phyloP scores from a whole-genome alignment of 129 eudicot species.

The Artemisia tridentata region DNA sequence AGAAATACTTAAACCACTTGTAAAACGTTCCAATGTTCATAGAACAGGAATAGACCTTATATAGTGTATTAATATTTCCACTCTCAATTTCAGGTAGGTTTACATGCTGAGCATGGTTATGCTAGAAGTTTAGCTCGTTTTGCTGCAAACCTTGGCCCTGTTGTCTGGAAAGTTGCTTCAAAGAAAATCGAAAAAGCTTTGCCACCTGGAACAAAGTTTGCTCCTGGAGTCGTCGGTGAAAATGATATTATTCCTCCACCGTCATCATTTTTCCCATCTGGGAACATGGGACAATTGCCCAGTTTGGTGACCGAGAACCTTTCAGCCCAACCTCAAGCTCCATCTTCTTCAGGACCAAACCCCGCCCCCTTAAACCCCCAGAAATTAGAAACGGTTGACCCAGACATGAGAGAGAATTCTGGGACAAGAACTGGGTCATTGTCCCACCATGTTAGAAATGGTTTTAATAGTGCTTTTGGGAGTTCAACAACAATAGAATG shows the following conservation, averaged over 20 bases:
- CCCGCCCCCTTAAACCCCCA: conserved; percentile 25
- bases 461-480: conserved; percentile 52
- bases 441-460: conserved; percentile 44
- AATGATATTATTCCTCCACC: conserved; percentile 42
- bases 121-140: conserved; percentile 96
- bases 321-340: conserved; percentile 34
- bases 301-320: conserved; percentile 22
- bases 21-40: not conserved
- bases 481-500: conserved; percentile 33
- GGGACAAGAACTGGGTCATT: conserved; percentile 19
- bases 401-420: conserved; percentile 19
- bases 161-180: conserved; percentile 83
- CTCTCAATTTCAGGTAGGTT: conserved; percentile 60
- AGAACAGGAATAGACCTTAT: not conserved
- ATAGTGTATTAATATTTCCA: not conserved
- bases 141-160: conserved; percentile 88
- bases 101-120: conserved; percentile 74
- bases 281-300: conserved; percentile 33
- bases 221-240: conserved; percentile 80
- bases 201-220: conserved; percentile 75
- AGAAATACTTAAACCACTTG: not conserved
- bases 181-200: conserved; percentile 56
- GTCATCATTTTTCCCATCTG: conserved; percentile 28
- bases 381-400: conserved; percentile 37
- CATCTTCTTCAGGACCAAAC: conserved; percentile 36